phyloP scores from a whole-genome alignment of 2,329 filamentous ascomycete genomes.

The Saccharata proteae region DNA sequence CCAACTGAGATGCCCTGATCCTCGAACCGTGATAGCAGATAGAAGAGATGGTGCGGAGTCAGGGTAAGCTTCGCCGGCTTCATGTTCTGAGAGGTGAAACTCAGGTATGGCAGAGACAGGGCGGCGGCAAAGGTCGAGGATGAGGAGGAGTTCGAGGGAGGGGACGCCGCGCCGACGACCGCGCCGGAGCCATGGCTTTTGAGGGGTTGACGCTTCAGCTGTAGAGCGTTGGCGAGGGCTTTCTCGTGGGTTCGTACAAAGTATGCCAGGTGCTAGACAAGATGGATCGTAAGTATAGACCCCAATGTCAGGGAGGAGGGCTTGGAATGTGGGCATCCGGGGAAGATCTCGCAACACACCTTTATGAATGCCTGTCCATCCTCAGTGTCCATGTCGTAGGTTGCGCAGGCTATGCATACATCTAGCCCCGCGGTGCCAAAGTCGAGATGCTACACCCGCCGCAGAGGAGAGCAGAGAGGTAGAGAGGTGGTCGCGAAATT shows the following conservation, averaged over 20 bases:
- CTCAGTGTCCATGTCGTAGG: conserved; percentile 61
- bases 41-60: conserved; percentile 94
- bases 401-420: conserved; percentile 4
- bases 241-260: conserved; percentile 97
- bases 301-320: background rate
- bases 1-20: conserved; percentile 83
- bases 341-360: conserved; percentile 37
- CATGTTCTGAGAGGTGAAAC: conserved; percentile 69
- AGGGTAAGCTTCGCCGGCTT: conserved; percentile 87
- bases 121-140: conserved; percentile 66
- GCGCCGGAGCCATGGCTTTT: conserved; percentile 52
- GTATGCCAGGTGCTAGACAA: conserved; percentile 70
- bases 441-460: too few species aligned
- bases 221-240: conserved; percentile 87
- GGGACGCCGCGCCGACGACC: conserved; percentile 37
- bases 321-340: background rate
- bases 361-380: conserved; percentile 84
- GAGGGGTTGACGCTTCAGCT: conserved; percentile 62
- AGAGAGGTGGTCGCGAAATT: too few species aligned
- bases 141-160: conserved; percentile 52
- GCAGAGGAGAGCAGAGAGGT: too few species aligned
- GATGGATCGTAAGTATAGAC: conserved; percentile 4
- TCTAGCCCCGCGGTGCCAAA: too few species aligned
- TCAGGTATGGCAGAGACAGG: conserved; percentile 74
- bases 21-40: conserved; percentile 88